Conservation (phyloP, 495 filamentous ascomycete genomes). For the Clohesyomyces aquaticus region DNA sequence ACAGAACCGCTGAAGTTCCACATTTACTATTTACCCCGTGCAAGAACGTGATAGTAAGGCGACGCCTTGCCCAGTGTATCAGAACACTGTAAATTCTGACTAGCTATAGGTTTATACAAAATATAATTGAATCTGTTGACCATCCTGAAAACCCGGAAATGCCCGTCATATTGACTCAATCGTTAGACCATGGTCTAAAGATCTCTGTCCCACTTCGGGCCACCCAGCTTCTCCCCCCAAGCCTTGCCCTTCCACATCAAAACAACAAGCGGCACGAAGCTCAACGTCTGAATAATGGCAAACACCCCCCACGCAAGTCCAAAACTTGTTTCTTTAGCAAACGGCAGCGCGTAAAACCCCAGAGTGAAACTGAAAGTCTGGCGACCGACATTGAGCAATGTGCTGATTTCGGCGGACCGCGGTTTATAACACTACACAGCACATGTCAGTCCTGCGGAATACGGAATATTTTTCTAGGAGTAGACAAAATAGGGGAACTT, state of each 20-base stretch:
- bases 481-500: not conserved
- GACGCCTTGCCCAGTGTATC: no score
- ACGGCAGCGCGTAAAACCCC: constrained; percentile 42
- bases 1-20: no score
- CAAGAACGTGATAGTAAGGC: no score
- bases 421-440: constrained; percentile 47
- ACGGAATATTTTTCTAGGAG: constrained; percentile 29
- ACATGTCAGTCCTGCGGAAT: constrained; percentile 20
- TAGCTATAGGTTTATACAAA: no score
- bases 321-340: not conserved
- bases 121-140: no score
- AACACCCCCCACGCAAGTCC: not conserved
- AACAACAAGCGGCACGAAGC: not conserved
- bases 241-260: not conserved
- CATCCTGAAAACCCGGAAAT: no score
- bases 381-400: constrained; percentile 50
- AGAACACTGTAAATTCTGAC: no score
- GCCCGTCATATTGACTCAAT: no score
- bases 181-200: no score
- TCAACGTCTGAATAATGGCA: not conserved
- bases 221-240: not conserved
- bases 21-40: no score
- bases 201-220: not conserved
- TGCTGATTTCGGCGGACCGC: constrained; percentile 49
- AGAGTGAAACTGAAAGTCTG: constrained; percentile 46